Conservation (phyloP, 2,329 filamentous ascomycete genomes). For the Apiospora rasikravindrae region DNA sequence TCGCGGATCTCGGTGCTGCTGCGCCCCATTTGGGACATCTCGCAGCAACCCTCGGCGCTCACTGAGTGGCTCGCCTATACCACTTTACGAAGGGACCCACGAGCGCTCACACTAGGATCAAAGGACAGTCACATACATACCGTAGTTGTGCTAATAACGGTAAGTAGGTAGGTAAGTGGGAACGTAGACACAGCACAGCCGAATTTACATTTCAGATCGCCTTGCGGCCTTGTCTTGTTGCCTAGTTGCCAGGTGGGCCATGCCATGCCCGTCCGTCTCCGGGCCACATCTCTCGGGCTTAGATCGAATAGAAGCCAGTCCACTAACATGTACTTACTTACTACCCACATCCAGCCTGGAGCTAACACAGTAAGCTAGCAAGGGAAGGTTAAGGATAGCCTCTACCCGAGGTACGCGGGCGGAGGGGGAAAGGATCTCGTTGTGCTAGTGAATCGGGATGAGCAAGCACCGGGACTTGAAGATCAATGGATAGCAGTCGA, state of each 20-base stretch:
- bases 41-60: not conserved
- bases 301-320: not conserved
- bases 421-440: not conserved
- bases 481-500: not conserved
- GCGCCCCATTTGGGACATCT: not conserved
- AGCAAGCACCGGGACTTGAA: not conserved
- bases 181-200: not conserved
- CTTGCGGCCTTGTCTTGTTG: slow-evolving; percentile 1
- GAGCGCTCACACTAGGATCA: not conserved
- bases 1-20: slow-evolving; percentile 10
- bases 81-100: not conserved
- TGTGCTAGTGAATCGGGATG: not conserved
- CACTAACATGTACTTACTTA: not conserved
- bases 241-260: slow-evolving; percentile 8
- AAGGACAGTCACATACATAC: not conserved
- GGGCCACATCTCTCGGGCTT: slow-evolving; percentile 7
- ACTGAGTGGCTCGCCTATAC: slow-evolving; percentile 7
- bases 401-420: not conserved
- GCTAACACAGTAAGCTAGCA: not conserved
- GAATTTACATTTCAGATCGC: not conserved
- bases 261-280: not conserved
- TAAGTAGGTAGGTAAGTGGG: not conserved
- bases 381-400: not conserved
- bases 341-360: not conserved
- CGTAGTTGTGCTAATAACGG: not conserved